Evolutionary conservation across 768 basidiomycete species (phyloP), one percentile per base, ranked within the genome.

Genomic region (Termitomyces sp.): DNA sequence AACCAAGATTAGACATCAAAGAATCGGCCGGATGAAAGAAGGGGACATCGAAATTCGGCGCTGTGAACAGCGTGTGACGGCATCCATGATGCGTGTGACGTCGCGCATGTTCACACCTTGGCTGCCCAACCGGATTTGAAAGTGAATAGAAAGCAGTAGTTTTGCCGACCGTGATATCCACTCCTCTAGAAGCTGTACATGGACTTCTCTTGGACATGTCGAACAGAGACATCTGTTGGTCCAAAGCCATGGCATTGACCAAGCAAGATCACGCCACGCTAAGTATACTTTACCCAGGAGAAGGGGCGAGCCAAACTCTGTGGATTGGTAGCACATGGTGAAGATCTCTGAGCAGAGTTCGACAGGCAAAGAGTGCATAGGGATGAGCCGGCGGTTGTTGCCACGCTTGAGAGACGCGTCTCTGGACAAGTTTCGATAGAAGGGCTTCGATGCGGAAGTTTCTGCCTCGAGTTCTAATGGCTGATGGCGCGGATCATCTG

Each of bases 161-260:
- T 65, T 62, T 9, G 60, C 63, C 33, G 70, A 67, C 45, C 67
- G 66, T 28, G 55, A 54, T 30, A 69, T 63, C 69, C 69, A 70
- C 49, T 68, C 64, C 14, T 63, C 59, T 14, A 70, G 56, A 15
- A 68, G 53, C 10, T 55, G 46, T 42, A 60, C 62, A 53, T 66
- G 65, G 14, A 44, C 28, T 11, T 59, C 50, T 14, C 64, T 59
- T 9, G 59, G 63, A 26, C 56, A 46, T 14, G 64, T 51, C 12
- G 63, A 58, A 21, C 51, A 59, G 19, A 70, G 57, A 41, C 59
- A 63, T 26, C 69, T 57, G 26, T 58, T 61, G 21, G 62, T 58
- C 67, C 70, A 69, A 11, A 71, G 64, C 46, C 59, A 64, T 2
- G 70, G 68, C 54, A 68, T 67, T n/a, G 65, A 60, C 67, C 67